Conservation (phyloP, 371 early-diverging fungal genomes). For the Coemansia sp. region DNA sequence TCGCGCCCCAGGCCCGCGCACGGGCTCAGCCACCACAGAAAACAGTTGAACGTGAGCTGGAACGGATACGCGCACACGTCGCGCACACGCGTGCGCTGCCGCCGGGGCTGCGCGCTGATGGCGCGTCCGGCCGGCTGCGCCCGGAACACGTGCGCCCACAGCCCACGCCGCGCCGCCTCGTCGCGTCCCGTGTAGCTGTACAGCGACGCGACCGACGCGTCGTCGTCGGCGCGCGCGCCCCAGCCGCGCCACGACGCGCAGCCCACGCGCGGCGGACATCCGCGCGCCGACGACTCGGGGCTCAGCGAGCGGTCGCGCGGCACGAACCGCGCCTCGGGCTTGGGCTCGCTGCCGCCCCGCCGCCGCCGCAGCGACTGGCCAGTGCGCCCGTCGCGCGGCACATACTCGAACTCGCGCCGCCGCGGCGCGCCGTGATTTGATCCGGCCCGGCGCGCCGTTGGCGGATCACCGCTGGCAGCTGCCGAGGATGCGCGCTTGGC, state of each 20-base stretch:
- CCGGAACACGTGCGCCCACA: conserved; percentile 39
- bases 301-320: too few species aligned
- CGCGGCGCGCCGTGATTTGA: not conserved
- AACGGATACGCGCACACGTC: conserved; percentile 29
- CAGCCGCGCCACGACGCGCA: too few species aligned
- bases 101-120: conserved; percentile 1
- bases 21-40: conserved; percentile 33
- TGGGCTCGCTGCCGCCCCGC: not conserved
- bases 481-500: not conserved
- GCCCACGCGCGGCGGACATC: too few species aligned
- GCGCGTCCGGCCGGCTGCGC: conserved; percentile 11
- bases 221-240: too few species aligned
- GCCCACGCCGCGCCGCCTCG: conserved; percentile 2
- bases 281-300: too few species aligned
- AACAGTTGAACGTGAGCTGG: conserved; percentile 34
- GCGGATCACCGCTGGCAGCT: not conserved
- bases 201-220: not conserved
- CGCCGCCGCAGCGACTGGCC: not conserved
- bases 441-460: not conserved
- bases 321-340: too few species aligned
- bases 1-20: conserved; percentile 21
- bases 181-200: not conserved
- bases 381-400: not conserved
- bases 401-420: not conserved
- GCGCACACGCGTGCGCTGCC: conserved; percentile 10